Base-by-base conservation (phyloP, 805 yeast species). In the Yarrowia porcina region DNA sequence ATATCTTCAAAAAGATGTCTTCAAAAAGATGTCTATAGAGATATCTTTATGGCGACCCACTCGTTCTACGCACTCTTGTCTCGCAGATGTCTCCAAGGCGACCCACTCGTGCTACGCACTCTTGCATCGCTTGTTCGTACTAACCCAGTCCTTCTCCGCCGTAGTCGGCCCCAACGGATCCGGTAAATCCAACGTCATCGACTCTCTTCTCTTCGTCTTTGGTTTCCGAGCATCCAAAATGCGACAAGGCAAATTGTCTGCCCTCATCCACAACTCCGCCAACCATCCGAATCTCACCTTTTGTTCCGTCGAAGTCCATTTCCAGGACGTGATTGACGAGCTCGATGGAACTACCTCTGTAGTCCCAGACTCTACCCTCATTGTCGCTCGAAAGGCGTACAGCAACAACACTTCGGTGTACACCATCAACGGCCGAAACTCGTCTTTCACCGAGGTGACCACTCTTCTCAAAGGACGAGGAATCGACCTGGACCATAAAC, bases 131-230 rank as follows among this genome's bases (percentile, higher is more conserved):
- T n/a, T n/a, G n/a, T n/a, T n/a, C n/a, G n/a, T 32, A 15, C 42
- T 69, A 52, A 52, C 59, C 21, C 76, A 92, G 36, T 90, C 96
- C 5, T 96, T 94, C 71, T 89, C 97, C 11, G 98, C 99, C 0
- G 96, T 94, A 11, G 97, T 94, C 13, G 99, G 99, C 0, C 99
- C 99, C 5, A 94, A 94, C 73, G 99, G 99, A 9, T 88, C 97
- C 12, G 99, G 99, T 2, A 94, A 94, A 75, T 92, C 98, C 15
- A 94, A 96, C 71, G 97, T 94, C 67, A 94, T 94, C 73, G 99
- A 96, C 73, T 90, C 97, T 5, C 85, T 94, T 80, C 81, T 96
- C 33, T 94, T 94, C 74, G 99, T 96, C 1, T 94, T 94, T 77
- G 99, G 99, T 0, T 94, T 94, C 75, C 80, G 98, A 64, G 98